Evolutionary conservation across 78 protist species (phyloP).

Genomic region (slime mould (Dictyostelium discoideum)): DNA sequence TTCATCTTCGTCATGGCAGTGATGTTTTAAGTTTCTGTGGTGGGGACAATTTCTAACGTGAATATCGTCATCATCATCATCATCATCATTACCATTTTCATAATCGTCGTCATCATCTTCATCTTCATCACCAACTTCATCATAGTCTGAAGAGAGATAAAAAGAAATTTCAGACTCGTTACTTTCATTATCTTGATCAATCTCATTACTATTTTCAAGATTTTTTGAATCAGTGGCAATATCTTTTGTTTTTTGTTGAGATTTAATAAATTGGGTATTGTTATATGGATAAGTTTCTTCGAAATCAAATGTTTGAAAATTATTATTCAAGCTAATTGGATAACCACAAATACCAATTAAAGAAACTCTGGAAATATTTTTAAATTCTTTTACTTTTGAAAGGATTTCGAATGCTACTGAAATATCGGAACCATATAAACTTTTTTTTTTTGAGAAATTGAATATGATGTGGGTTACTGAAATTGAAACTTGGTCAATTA

Average conservation of each 20-base stretch:
- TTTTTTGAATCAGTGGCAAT: no score
- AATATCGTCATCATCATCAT: neutral
- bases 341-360: neutral
- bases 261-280: neutral
- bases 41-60: no score
- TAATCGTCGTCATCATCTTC: no score
- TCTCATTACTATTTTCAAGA: neutral
- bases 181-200: neutral
- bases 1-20: neutral
- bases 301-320: neutral
- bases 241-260: neutral
- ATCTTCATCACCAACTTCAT: neutral
- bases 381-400: neutral
- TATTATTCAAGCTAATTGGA: neutral
- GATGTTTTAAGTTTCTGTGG: no score
- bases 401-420: neutral
- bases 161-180: neutral
- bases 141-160: no score
- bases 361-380: neutral
- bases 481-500: neutral
- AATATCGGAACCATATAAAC: neutral
- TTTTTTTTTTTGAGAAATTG: neutral
- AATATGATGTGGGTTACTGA: neutral
- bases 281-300: neutral
- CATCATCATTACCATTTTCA: neutral